A percentile compares a stretch with the other conserved stretches of the same genome.
Evolutionary conservation across 225 moss, liverwort and hornwort genomes (phyloP).

Genomic region (Neckera pumila): DNA sequence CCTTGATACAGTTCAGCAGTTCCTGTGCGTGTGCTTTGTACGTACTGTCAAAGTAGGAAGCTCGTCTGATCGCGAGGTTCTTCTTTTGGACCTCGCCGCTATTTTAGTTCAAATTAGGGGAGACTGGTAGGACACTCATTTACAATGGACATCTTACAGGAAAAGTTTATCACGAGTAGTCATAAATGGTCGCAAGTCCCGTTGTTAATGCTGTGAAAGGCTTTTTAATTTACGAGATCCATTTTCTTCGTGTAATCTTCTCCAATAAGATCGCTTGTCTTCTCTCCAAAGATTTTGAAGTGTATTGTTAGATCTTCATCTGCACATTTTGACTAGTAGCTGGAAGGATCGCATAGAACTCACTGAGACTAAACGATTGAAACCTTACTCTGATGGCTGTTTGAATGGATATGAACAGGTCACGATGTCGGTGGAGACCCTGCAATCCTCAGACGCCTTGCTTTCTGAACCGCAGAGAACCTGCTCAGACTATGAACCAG

Average conservation of each 20-base stretch:
- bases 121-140: neutral
- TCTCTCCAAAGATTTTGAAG: neutral
- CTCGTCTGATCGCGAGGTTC: neutral
- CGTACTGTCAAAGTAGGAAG: neutral
- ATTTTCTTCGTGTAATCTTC: neutral
- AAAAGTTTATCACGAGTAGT: neutral
- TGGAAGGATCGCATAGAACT: neutral
- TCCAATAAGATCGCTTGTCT: neutral
- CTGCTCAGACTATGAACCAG: constrained; percentile 25
- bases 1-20: neutral
- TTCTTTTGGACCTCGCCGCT: neutral
- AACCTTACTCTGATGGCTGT: neutral
- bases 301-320: neutral
- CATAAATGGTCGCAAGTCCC: neutral
- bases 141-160: neutral
- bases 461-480: constrained; percentile 12
- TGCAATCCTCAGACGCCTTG: constrained; percentile 24
- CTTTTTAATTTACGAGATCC: neutral
- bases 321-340: neutral
- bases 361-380: neutral
- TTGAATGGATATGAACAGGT: constrained; percentile 12
- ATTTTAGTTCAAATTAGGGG: neutral
- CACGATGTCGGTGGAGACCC: constrained; percentile 30
- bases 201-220: neutral
- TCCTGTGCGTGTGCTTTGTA: neutral